Percentiles rank a stretch among this genome's conserved stretches.
phyloP scores from a whole-genome alignment of 768 basidiomycete species.

The Lactifluus subvellereus region DNA sequence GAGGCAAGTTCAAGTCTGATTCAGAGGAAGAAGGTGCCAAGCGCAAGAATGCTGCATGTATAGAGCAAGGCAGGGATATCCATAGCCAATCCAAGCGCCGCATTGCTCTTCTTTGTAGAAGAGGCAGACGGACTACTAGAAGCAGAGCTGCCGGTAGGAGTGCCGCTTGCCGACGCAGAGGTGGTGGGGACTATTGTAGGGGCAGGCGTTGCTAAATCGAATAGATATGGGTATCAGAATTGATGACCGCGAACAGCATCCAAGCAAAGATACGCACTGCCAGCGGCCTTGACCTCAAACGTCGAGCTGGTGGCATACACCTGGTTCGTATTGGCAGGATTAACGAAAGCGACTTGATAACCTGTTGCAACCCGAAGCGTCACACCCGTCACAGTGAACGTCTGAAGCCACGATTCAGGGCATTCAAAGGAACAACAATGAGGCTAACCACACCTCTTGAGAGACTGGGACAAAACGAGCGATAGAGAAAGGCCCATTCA shows the following conservation, averaged over 20 bases:
- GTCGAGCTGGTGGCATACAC: conserved; percentile 31
- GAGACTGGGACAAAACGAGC: conserved; percentile 31
- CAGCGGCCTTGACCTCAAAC: conserved; percentile 35
- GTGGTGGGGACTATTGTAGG: background rate
- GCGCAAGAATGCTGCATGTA: conserved; percentile 1
- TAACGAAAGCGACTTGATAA: conserved; percentile 36
- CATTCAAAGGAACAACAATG: conserved; percentile 7
- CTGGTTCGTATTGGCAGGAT: conserved; percentile 30
- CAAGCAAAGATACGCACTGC: conserved; percentile 32
- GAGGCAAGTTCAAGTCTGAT: background rate
- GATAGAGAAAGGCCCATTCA: conserved; percentile 37
- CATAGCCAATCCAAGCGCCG: background rate
- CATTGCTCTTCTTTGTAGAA: conserved; percentile 1
- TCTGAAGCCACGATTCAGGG: conserved; percentile 20
- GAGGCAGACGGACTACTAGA: conserved; percentile 4
- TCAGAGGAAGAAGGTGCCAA: conserved; percentile 16
- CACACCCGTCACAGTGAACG: conserved; percentile 33
- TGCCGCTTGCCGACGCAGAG: background rate
- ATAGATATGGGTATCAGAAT: background rate
- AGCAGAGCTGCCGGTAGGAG: background rate
- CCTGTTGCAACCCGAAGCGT: conserved; percentile 29
- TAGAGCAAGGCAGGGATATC: conserved; percentile 6
- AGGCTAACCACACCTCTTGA: conserved; percentile 23
- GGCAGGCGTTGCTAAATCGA: conserved; percentile 15
- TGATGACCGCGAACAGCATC: background rate